Conservation (phyloP, 768 basidiomycete genomes). For the Tricholoma saponaceum region DNA sequence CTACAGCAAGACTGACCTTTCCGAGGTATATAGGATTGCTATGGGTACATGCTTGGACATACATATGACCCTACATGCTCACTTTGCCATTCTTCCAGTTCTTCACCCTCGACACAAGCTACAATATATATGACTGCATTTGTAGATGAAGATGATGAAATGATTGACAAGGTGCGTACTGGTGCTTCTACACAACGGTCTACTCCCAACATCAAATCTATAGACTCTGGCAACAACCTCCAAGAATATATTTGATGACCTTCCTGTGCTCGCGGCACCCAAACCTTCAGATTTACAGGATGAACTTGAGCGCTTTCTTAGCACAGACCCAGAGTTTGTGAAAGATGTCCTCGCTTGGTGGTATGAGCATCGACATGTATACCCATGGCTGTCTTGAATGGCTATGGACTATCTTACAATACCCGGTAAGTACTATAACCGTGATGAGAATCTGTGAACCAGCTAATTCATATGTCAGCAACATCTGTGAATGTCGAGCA, state of each 20-base stretch:
- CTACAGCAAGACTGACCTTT: slow-evolving; percentile 20
- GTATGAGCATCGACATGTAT: slow-evolving; percentile 14
- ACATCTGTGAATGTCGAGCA: too few relatives aligned
- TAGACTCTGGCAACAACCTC: background rate
- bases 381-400: slow-evolving; percentile 27
- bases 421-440: slow-evolving; percentile 12
- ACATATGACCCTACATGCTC: background rate
- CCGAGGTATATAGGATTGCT: slow-evolving; percentile 22
- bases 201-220: background rate
- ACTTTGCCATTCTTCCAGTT: slow-evolving; percentile 16
- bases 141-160: background rate
- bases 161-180: background rate
- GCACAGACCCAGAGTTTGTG: slow-evolving; percentile 20
- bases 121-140: slow-evolving; percentile 7
- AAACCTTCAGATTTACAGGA: slow-evolving; percentile 10
- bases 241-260: slow-evolving; percentile 28
- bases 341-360: slow-evolving; percentile 27
- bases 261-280: slow-evolving; percentile 19
- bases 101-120: slow-evolving; percentile 32
- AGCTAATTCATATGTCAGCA: too few relatives aligned
- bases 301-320: slow-evolving; percentile 29
- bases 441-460: background rate
- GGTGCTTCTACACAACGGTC: background rate
- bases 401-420: slow-evolving; percentile 25
- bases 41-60: slow-evolving; percentile 21